Conservation (phyloP, 2,329 filamentous ascomycete genomes). For the Venturia oleaginea region DNA sequence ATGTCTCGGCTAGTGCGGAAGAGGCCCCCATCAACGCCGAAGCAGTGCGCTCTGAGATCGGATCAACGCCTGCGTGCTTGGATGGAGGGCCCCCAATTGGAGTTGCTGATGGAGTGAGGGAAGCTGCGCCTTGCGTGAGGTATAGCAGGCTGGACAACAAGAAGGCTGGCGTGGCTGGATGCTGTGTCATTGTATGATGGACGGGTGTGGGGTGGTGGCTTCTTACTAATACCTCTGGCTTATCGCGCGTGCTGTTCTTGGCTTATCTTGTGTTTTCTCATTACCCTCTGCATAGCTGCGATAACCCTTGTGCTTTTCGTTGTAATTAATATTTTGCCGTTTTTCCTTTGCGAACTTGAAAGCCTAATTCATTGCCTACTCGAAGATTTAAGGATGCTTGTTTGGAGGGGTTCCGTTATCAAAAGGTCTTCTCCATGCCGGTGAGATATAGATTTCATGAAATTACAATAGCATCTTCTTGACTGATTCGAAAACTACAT, state of each 20-base stretch:
- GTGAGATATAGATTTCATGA: too few relatives aligned
- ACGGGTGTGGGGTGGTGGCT: not conserved
- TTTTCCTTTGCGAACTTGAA: too few relatives aligned
- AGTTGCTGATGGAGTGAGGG: not conserved
- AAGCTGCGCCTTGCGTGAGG: not conserved
- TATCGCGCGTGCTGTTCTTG: not conserved
- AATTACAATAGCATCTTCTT: too few relatives aligned
- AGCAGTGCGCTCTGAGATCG: not conserved
- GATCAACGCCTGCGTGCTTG: not conserved
- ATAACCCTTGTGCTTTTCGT: not conserved
- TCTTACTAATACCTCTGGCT: not conserved
- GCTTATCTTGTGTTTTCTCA: not conserved
- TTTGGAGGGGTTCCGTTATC: too few relatives aligned
- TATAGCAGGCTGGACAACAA: not conserved
- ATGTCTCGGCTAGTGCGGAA: not conserved
- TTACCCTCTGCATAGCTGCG: not conserved
- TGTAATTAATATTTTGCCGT: not conserved
- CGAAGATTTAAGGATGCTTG: too few relatives aligned
- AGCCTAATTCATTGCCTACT: too few relatives aligned
- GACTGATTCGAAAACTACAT: too few relatives aligned
- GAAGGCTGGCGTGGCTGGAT: not conserved
- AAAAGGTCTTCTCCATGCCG: too few relatives aligned
- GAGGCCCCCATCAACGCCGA: not conserved
- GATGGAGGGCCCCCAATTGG: not conserved
- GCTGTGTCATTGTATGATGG: conserved; percentile 4